These are phyloP conservation scores for Phytophthora sojae DNA, from an alignment of 352 stramenopile genomes.

Conservation along the genomic window DNA sequence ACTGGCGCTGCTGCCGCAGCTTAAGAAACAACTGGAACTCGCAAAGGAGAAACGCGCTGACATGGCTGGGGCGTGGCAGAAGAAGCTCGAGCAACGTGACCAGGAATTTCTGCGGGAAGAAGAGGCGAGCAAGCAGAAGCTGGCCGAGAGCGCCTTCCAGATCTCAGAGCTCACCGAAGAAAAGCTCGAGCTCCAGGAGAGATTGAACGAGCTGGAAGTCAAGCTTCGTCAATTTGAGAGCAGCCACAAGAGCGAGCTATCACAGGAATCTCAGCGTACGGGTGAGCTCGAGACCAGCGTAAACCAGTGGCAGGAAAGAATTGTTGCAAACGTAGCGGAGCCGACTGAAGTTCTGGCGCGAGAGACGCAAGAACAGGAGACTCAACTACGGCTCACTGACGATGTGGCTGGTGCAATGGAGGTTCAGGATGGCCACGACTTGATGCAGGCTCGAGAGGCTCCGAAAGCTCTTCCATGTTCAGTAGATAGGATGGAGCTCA, in stretches of 20 bases:
- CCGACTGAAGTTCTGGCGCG: conserved; percentile 35
- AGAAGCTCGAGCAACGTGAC: conserved; percentile 44
- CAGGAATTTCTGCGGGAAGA: conserved; percentile 67
- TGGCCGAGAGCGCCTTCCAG: conserved; percentile 35
- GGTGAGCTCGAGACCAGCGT: conserved; percentile 35
- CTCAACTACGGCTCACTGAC: conserved; percentile 50
- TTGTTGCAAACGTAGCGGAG: conserved; percentile 40
- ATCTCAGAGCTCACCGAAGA: conserved; percentile 36
- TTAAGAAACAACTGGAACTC: conserved; percentile 61
- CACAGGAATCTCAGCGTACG: conserved; percentile 32
- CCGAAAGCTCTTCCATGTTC: neutral
- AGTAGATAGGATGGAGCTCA: conserved; percentile 1
- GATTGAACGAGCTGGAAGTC: conserved; percentile 39
- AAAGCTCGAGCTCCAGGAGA: conserved; percentile 32
- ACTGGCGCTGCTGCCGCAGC: conserved; percentile 54
- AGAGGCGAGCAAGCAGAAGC: conserved; percentile 48
- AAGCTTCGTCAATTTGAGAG: conserved; percentile 32
- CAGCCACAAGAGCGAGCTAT: conserved; percentile 25
- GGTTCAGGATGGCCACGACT: conserved; percentile 35
- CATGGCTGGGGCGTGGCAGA: conserved; percentile 25
- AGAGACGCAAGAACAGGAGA: conserved; percentile 49
- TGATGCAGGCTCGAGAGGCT: conserved; percentile 30
- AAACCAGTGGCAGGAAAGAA: conserved; percentile 45
- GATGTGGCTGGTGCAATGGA: conserved; percentile 58
- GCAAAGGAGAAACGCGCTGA: conserved; percentile 52